A percentile compares a stretch with the other conserved stretches of the same genome.
Evolutionary conservation across 2,329 filamentous ascomycete genomes (phyloP).

Genomic region (Alternaria infectoria): DNA sequence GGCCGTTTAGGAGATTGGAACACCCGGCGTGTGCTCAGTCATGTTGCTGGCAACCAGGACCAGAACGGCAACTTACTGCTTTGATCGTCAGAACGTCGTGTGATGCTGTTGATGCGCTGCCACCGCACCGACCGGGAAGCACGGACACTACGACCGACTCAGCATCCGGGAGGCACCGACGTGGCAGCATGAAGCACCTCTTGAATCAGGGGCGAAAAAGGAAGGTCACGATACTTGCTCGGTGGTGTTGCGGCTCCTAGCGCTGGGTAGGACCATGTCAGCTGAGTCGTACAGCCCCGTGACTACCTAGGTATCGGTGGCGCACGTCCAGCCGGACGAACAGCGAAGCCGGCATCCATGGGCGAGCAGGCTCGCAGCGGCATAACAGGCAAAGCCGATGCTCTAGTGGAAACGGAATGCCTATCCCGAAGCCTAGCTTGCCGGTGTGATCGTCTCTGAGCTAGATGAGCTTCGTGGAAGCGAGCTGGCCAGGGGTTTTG

Average conservation of each 20-base stretch:
- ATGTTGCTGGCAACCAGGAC: not conserved
- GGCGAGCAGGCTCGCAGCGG: slow-evolving; percentile 27
- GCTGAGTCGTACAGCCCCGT: slow-evolving; percentile 31
- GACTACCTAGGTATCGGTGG: slow-evolving; percentile 32
- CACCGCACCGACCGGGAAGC: slow-evolving; percentile 8
- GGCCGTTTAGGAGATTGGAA: not conserved
- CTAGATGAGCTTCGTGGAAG: slow-evolving; percentile 13
- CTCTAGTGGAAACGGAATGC: slow-evolving; percentile 18
- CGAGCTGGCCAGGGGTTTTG: slow-evolving; percentile 20
- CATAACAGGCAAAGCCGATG: slow-evolving; percentile 20
- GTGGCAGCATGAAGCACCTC: slow-evolving; percentile 14
- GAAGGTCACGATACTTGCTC: slow-evolving; percentile 41
- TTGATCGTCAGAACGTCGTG: slow-evolving; percentile 2
- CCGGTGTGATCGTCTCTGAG: slow-evolving; percentile 17
- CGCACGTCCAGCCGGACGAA: slow-evolving; percentile 19
- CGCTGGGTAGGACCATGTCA: slow-evolving; percentile 30
- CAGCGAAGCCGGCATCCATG: slow-evolving; percentile 11
- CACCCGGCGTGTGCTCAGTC: not conserved
- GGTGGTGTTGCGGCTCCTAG: slow-evolving; percentile 37
- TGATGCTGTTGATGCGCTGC: slow-evolving; percentile 5
- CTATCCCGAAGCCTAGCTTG: slow-evolving; percentile 6
- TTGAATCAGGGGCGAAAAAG: slow-evolving; percentile 24
- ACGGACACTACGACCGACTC: not conserved
- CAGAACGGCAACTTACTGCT: not conserved
- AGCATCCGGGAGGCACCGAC: slow-evolving; percentile 10